These are phyloP conservation scores for Mycena rosella DNA, from an alignment of 768 basidiomycete genomes.

Conservation along the genomic window DNA sequence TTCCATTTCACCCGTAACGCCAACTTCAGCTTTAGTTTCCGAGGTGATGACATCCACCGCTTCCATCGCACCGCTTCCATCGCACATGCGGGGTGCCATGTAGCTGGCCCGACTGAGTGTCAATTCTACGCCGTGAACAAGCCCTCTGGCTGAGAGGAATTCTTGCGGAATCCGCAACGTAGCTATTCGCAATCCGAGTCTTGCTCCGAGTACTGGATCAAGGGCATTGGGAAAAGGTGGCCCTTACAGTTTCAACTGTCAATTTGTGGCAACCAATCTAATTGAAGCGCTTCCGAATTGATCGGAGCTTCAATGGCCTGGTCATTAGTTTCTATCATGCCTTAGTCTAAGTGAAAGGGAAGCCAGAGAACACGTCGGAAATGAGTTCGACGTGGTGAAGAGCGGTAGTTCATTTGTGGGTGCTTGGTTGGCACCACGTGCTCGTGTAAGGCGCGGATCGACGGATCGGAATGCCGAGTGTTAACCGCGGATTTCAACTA, in stretches of 20 bases:
- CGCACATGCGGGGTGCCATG: slow-evolving; percentile 19
- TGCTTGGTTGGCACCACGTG: too few relatives aligned
- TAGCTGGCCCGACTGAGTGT: slow-evolving; percentile 11
- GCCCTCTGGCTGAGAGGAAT: slow-evolving; percentile 13
- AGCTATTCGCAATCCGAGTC: slow-evolving; percentile 12
- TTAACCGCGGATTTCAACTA: too few relatives aligned
- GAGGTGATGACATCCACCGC: slow-evolving; percentile 24
- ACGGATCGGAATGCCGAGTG: too few relatives aligned
- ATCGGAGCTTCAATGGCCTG: slow-evolving; percentile 8
- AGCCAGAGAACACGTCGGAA: slow-evolving; percentile 11
- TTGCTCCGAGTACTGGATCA: slow-evolving; percentile 11
- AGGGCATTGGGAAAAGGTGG: slow-evolving; percentile 20
- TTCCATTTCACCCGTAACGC: slow-evolving; percentile 24
- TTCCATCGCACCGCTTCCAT: slow-evolving; percentile 25
- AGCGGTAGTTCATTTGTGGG: not conserved
- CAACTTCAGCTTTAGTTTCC: slow-evolving; percentile 18
- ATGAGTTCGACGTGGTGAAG: slow-evolving; percentile 5
- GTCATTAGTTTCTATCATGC: slow-evolving; percentile 8
- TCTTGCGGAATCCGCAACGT: slow-evolving; percentile 18
- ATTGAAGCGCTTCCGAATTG: slow-evolving; percentile 10
- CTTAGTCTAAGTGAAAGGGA: slow-evolving; percentile 3
- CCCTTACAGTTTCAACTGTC: slow-evolving; percentile 21
- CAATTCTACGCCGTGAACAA: not conserved
- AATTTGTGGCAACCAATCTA: slow-evolving; percentile 26
- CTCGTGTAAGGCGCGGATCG: too few relatives aligned